phyloP scores from a whole-genome alignment of 495 filamentous ascomycete genomes.

The Lophiotrema nucula region DNA sequence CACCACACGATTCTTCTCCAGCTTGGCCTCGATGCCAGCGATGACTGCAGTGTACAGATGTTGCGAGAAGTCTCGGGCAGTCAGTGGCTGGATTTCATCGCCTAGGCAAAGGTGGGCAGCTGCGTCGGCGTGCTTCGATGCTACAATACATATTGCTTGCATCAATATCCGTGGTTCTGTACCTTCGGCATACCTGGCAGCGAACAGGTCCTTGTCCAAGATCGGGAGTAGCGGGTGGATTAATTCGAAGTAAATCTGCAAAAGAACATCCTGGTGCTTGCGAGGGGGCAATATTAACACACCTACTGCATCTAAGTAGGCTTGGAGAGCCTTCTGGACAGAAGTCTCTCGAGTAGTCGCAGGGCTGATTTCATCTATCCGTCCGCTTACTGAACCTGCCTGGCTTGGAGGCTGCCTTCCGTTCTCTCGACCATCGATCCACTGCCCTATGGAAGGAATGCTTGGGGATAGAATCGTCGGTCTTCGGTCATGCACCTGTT shows the following conservation, averaged over 20 bases:
- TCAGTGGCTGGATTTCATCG: slow-evolving; percentile 25
- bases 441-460: slow-evolving; percentile 30
- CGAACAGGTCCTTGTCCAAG: slow-evolving; percentile 37
- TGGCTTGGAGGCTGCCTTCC: slow-evolving; percentile 1
- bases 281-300: slow-evolving; percentile 31
- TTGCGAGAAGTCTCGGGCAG: slow-evolving; percentile 40
- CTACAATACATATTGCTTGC: slow-evolving; percentile 42
- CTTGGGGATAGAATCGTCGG: slow-evolving; percentile 13
- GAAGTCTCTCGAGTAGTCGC: slow-evolving; percentile 8
- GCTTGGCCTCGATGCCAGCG: slow-evolving; percentile 35
- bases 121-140: slow-evolving; percentile 39
- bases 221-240: slow-evolving; percentile 42
- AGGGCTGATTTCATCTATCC: slow-evolving; percentile 22
- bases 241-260: slow-evolving; percentile 40
- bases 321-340: slow-evolving; percentile 31
- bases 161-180: slow-evolving; percentile 33
- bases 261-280: slow-evolving; percentile 32
- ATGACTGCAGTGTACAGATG: slow-evolving; percentile 36
- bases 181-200: slow-evolving; percentile 20
- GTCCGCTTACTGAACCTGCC: slow-evolving; percentile 3
- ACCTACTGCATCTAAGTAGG: slow-evolving; percentile 35
- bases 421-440: slow-evolving; percentile 26
- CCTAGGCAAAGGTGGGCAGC: slow-evolving; percentile 31
- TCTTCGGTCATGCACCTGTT: slow-evolving; percentile 29
- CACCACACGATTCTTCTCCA: slow-evolving; percentile 38